Base-by-base conservation (phyloP, 2,329 filamentous ascomycete species). In the Sordariomycetes sp. region DNA sequence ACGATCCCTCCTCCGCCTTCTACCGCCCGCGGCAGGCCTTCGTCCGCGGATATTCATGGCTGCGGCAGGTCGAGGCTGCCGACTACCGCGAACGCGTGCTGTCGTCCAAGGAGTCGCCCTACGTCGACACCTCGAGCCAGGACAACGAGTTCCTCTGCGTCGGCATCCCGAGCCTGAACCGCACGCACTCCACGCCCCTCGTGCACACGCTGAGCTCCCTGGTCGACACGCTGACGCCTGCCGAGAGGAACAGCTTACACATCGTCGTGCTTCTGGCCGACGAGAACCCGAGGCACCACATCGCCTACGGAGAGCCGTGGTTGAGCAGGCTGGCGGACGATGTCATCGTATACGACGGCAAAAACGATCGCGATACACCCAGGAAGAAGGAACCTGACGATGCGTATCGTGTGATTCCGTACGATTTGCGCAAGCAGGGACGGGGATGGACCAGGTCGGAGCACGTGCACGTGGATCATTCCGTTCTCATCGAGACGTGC, bases 221-320 rank as follows among this genome's bases (percentile, higher is more conserved):
- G 14, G 42, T 51, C 17, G 52, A 58, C 33, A 45, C 45, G 3
- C 39, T 59, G 9, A 49, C 46, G 10, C 39, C 46, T 7, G 43
- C 45, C 14, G 51, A 60, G 34, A 50, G 57, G 14, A 43, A 42
- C 8, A 42, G 44, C 21, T 45, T 60, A 6, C 47, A 55, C 35
- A 39, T 60, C 15, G 48, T 51, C 16, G 50, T 58, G 8, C 35
- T 60, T 1, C 46, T 60, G 5, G 56, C 56, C n/a, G 53, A 60
- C 36, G 46, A 41, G 26, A 36, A 47, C n/a, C 54, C 57, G 2
- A 33, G 38, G 24, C 41, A 34, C 5, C 57, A 60, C 31, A 46
- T 46, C 15, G 52, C 53, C 7, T 58, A 50, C 19, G 45, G 47
- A 3, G 39, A 53, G 12, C 39, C 43, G 12, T 60, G 57, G 57